Evolutionary conservation across 331 rosid species (phyloP), one percentile per base, ranked within the genome.

Genomic region (Spiraea crenata): DNA sequence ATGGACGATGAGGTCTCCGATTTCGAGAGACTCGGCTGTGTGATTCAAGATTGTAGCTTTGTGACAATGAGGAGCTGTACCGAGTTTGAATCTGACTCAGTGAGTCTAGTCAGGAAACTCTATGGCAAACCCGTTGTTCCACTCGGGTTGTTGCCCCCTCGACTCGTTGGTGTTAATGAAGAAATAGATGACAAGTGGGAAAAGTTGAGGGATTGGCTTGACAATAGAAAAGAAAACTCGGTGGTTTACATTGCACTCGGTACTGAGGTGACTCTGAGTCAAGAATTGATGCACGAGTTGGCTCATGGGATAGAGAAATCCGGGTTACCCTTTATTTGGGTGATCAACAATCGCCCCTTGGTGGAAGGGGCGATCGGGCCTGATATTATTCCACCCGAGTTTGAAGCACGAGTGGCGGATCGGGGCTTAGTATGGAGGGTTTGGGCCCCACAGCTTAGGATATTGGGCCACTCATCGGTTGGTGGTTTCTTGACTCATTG

Each of bases 231-330:
- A 16, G 73, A 41, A 4, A 64, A 74, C 20, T 78, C 82, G 5
- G 78, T 78, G n/a, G 42, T 72, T 31, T 66, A 67, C 44, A 60
- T 60, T 0, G 78, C 82, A 11, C 37, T 67, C 44, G 82, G 75
- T 9, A 72, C 78, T 0, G 82, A 78, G 78, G 69, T 78, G 60
- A 73, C 71, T 25, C 49, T 68, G 55, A 72, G 67, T 61, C 61
- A 1, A 16, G 83, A 74, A 2, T 17, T 55, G 31, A 63, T 50
- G 62, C 74, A 49, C 47, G 80, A 79, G 74, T 70, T 79, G 13
- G 83, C 83, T 0, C 2, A n/a, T 34, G 83, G 83, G 46, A 37
- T 79, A 1, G 74, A 79, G 58, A 74, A 70, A 51, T 74, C 83
- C 3, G 70, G 79, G 52, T 44, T 63, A 42, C 63, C 70, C 3